Evolutionary conservation across 768 basidiomycete genomes (phyloP).

Genomic region (Mycena pura): DNA sequence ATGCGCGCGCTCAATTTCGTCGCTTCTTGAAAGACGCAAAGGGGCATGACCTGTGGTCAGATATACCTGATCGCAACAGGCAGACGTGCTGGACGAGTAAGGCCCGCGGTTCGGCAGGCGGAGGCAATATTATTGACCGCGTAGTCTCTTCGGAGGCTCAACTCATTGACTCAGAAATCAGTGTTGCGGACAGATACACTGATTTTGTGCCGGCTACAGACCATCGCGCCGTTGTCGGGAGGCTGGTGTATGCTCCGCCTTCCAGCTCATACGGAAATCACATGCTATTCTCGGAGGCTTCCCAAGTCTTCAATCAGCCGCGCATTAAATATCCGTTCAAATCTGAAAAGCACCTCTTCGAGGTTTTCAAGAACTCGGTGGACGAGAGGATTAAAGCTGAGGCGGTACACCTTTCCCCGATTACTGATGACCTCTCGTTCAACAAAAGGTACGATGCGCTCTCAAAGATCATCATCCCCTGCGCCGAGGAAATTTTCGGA

Average conservation of each 20-base stretch:
- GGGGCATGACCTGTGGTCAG: slow-evolving; percentile 1
- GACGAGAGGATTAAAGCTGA: slow-evolving; percentile 1
- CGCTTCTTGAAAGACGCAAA: not conserved
- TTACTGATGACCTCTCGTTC: not conserved
- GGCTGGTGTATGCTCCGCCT: not conserved
- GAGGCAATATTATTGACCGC: slow-evolving; percentile 7
- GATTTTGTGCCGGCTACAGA: slow-evolving; percentile 9
- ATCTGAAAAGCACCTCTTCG: not conserved
- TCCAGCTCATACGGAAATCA: not conserved
- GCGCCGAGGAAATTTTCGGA: slow-evolving; percentile 1
- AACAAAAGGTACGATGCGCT: not conserved
- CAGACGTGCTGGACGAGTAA: not conserved
- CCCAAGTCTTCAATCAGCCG: not conserved
- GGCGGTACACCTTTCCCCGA: not conserved
- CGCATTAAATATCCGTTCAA: slow-evolving; percentile 1
- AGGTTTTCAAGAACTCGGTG: not conserved
- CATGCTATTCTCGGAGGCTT: not conserved
- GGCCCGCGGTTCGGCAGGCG: not conserved
- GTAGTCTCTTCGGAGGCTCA: not conserved
- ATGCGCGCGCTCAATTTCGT: not conserved
- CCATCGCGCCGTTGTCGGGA: not conserved
- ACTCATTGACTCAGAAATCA: slow-evolving; percentile 1
- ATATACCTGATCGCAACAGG: not conserved
- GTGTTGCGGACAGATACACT: not conserved
- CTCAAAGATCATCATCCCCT: not conserved